phyloP scores from a whole-genome alignment of 2,329 filamentous ascomycete species.

The Trematosphaeria pertusa region DNA sequence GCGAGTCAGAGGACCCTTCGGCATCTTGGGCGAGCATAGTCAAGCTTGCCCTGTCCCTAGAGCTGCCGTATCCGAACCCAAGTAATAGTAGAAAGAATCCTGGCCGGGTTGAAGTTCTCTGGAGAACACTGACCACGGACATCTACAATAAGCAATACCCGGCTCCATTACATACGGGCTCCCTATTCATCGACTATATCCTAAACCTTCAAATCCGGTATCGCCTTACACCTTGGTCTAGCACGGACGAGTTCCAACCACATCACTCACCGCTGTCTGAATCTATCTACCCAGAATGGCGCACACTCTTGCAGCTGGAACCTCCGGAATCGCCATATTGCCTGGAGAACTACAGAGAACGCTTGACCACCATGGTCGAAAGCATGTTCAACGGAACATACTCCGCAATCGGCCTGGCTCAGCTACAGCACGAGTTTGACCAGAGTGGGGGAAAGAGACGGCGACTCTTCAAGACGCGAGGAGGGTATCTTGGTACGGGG shows the following conservation, averaged over 20 bases:
- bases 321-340: slow-evolving; percentile 24
- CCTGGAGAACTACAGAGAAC: slow-evolving; percentile 22
- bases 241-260: slow-evolving; percentile 32
- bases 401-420: slow-evolving; percentile 32
- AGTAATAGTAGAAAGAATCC: slow-evolving; percentile 6
- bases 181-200: slow-evolving; percentile 36
- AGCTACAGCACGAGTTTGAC: slow-evolving; percentile 37
- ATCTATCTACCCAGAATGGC: slow-evolving; percentile 35
- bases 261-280: slow-evolving; percentile 33
- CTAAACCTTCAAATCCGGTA: slow-evolving; percentile 36
- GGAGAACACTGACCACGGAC: slow-evolving; percentile 33
- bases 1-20: slow-evolving; percentile 25
- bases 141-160: slow-evolving; percentile 29
- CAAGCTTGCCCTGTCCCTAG: slow-evolving; percentile 24
- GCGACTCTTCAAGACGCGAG: slow-evolving; percentile 27
- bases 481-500: slow-evolving; percentile 30
- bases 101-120: slow-evolving; percentile 30
- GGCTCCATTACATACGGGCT: slow-evolving; percentile 20
- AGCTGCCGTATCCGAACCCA: slow-evolving; percentile 23
- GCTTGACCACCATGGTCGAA: slow-evolving; percentile 25
- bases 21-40: slow-evolving; percentile 32
- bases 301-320: slow-evolving; percentile 28
- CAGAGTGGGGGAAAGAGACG: slow-evolving; percentile 29
- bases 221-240: slow-evolving; percentile 35
- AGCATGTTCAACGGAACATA: slow-evolving; percentile 38